These are phyloP conservation scores for Canariomyces notabilis DNA, from an alignment of 2,329 filamentous ascomycete species.

Conservation along the genomic window DNA sequence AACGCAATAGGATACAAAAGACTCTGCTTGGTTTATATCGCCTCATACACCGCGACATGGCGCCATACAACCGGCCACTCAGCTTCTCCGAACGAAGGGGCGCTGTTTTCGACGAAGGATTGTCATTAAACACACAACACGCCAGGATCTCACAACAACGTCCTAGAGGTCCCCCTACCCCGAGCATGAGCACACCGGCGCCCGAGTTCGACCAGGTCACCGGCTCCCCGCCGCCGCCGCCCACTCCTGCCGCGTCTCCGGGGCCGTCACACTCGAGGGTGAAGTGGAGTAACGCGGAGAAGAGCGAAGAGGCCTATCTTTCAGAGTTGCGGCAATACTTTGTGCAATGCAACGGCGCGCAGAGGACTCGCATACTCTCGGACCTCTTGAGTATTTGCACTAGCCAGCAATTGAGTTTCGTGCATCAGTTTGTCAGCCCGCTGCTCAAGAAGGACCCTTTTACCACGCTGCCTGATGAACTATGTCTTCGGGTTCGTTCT, in stretches of 20 bases:
- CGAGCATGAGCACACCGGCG: constrained; percentile 61
- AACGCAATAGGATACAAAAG: no score
- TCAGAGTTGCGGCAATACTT: constrained; percentile 77
- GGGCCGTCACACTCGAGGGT: constrained; percentile 56
- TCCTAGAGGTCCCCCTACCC: constrained; percentile 57
- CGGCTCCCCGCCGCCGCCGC: constrained; percentile 58
- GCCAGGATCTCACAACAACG: constrained; percentile 49
- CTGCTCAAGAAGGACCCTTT: constrained; percentile 95
- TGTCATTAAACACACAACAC: constrained; percentile 48
- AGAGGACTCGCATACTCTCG: constrained; percentile 75
- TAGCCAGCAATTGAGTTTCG: constrained; percentile 90
- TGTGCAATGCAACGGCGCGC: constrained; percentile 66
- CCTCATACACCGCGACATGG: constrained; percentile 39
- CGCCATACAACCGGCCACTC: constrained; percentile 44
- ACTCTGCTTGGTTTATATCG: constrained; percentile 31
- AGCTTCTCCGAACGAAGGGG: constrained; percentile 59
- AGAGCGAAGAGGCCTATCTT: constrained; percentile 78
- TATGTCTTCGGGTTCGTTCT: constrained; percentile 76
- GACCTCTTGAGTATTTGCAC: constrained; percentile 92
- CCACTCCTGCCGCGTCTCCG: constrained; percentile 61
- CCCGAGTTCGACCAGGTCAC: constrained; percentile 59
- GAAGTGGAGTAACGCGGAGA: constrained; percentile 72
- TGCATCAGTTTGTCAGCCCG: constrained; percentile 92
- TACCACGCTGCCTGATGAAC: constrained; percentile 81
- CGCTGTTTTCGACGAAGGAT: constrained; percentile 52